Evolutionary conservation across 495 filamentous ascomycete species (phyloP), one percentile per base, ranked within the genome.

Genomic region (Podospora pseudopauciseta): DNA sequence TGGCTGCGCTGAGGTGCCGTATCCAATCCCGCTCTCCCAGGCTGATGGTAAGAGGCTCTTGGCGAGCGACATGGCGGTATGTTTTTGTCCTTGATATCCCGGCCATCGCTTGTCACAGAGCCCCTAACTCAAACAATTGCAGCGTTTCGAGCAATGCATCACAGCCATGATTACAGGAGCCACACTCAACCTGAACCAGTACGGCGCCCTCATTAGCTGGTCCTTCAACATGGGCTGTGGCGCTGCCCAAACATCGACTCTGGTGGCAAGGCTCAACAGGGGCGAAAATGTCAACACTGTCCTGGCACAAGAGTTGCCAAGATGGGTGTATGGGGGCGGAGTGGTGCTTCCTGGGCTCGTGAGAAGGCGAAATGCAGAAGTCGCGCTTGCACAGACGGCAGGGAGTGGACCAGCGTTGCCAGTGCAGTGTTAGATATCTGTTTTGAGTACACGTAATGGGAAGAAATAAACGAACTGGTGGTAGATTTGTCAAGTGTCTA

Each of bases 181-280:
- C 49, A 74, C 70, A 18, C 77, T 86, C 59, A 85, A 83, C 68
- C 76, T 72, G 15, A 84, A 86, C 72, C 78, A 85, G 71, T 85
- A 81, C 70, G 84, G 82, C 34, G 83, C 83, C 0, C 74, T 85
- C 9, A 78, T 83, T 39, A 79, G 75, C 64, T 85, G 80, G 76
- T 75, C 82, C 11, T 85, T 80, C 76, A 86, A 85, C 72, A 76
- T 82, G 15, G 84, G 84, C 20, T 85, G 81, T 70, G 82, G 81
- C n/a, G 78, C 76, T 64, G 80, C 79, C 16, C 71, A 66, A 18
- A 67, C 61, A 1, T 84, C 82, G 23, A 73, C 75, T 19, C 75
- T 85, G 23, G 69, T 85, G 62, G 70, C 69, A 63, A 76, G 82
- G 3, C 78, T 86, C 66, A 85, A 86, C 73, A 71, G 67, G 1